phyloP scores from a whole-genome alignment of 2,329 filamentous ascomycete genomes.

The Metarhizium rileyi region DNA sequence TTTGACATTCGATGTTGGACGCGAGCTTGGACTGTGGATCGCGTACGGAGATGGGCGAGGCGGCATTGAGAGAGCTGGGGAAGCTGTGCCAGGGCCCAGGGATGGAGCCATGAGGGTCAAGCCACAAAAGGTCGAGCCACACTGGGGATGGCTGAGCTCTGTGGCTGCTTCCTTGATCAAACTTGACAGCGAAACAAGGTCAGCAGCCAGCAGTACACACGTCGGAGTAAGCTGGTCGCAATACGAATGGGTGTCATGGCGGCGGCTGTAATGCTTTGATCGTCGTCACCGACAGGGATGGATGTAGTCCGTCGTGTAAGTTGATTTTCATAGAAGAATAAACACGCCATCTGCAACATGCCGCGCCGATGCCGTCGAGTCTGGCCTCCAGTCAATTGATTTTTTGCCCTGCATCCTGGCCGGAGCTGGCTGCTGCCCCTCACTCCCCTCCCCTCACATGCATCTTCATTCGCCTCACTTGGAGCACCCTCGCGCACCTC shows the following conservation, averaged over 20 bases:
- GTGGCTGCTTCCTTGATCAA: too few relatives aligned
- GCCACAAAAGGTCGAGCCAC: too few relatives aligned
- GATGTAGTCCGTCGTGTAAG: too few relatives aligned
- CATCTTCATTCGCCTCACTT: background rate
- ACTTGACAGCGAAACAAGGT: too few relatives aligned
- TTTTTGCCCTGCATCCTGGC: background rate
- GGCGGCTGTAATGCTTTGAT: background rate
- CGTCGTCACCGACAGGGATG: background rate
- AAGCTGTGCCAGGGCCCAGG: background rate
- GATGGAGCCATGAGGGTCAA: too few relatives aligned
- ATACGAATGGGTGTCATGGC: background rate
- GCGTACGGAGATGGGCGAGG: background rate
- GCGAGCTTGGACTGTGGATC: background rate
- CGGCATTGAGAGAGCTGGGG: background rate
- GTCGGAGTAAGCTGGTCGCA: background rate
- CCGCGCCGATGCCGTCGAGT: too few relatives aligned
- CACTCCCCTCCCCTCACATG: background rate
- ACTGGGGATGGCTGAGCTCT: too few relatives aligned
- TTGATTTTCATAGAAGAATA: too few relatives aligned
- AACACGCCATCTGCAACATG: too few relatives aligned
- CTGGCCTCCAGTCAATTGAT: too few relatives aligned
- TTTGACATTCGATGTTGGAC: background rate
- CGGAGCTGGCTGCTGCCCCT: background rate
- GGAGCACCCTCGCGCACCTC: background rate
- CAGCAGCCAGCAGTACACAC: background rate